Evolutionary conservation across 768 basidiomycete species (phyloP), one percentile per base, ranked within the genome.

Genomic region (Russula emetica): DNA sequence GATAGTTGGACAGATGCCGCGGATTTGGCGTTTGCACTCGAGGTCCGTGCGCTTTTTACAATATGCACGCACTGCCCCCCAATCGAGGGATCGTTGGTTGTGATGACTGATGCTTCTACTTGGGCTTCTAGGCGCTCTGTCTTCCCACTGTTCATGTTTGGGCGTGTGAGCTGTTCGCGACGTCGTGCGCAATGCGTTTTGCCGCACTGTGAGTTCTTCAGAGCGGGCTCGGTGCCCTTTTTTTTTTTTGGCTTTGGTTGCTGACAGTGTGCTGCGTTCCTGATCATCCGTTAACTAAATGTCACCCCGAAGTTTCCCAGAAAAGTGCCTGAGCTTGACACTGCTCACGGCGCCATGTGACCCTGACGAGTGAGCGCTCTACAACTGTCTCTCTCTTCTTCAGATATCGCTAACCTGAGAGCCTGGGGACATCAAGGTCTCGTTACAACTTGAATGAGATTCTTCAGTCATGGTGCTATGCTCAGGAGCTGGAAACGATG

Each of bases 1-100:
- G 72, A 73, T 53, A 50, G 67, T 2, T 73, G 72, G 68, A 70
- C 71, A 20, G 68, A 72, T 44, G 72, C 72, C 16, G 72, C 72
- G 2, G 71, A 73, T 40, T n/a, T 72, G 53, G 72, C 72, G 13
- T 64, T 70, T 32, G 67, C 69, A 22, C 62, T 60, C 26, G 45
- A 61, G 56, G 68, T 69, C 55, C 22, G 66, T 45, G n/a, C 26
- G 1, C 38, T 34, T 32, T 24, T 26, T 24, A n/a, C 20, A n/a
- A 45, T 22, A n/a, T 30, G 18, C 30, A n/a, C 32, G 20, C 30
- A 34, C 10, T 30, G 28, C 2, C 20, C 9, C 32, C 26, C 6
- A 32, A 10, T 26, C 44, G 44, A 44, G 14, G 22, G 47, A 16
- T 34, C 2, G 47, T 1, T 44, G 13, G 16, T 6, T 11, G 22